Conservation (phyloP, 768 basidiomycete species). For the Clitopilus passeckerianus region DNA sequence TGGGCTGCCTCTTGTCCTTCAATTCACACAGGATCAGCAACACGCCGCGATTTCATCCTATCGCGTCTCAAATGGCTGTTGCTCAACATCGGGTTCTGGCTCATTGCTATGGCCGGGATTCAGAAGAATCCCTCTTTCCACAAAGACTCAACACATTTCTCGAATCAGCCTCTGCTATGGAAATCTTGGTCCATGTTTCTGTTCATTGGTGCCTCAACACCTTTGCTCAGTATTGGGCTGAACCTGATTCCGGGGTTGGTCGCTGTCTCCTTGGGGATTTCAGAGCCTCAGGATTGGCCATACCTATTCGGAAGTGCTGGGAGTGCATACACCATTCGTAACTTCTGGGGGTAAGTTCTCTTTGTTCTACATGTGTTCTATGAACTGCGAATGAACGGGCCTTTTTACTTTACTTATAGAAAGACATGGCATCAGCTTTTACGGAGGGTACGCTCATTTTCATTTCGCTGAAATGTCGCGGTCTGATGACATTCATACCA, state of each 20-base stretch:
- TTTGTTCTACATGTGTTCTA: background rate
- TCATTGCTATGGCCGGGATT: background rate
- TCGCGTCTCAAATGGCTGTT: background rate
- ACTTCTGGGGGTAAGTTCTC: conserved; percentile 23
- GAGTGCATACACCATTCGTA: conserved; percentile 23
- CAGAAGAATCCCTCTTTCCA: background rate
- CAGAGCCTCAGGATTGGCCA: conserved; percentile 21
- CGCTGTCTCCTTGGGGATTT: conserved; percentile 6
- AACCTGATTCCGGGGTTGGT: background rate
- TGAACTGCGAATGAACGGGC: background rate
- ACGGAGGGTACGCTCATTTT: conserved; percentile 14
- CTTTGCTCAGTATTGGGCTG: background rate
- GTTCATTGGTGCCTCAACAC: background rate
- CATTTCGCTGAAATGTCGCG: background rate
- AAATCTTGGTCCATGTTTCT: background rate
- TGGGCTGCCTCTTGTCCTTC: background rate
- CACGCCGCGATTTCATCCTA: background rate
- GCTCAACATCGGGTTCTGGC: background rate
- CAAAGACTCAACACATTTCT: background rate
- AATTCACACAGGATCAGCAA: background rate
- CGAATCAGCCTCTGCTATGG: background rate
- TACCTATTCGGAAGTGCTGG: conserved; percentile 19
- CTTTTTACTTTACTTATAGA: conserved; percentile 6
- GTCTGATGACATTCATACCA: conserved; percentile 2
- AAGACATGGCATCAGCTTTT: conserved; percentile 22